A percentile compares a stretch with the other conserved stretches of the same genome.
Conservation (phyloP, 106 monocot species). For the Alisma plantagoaquatica region DNA sequence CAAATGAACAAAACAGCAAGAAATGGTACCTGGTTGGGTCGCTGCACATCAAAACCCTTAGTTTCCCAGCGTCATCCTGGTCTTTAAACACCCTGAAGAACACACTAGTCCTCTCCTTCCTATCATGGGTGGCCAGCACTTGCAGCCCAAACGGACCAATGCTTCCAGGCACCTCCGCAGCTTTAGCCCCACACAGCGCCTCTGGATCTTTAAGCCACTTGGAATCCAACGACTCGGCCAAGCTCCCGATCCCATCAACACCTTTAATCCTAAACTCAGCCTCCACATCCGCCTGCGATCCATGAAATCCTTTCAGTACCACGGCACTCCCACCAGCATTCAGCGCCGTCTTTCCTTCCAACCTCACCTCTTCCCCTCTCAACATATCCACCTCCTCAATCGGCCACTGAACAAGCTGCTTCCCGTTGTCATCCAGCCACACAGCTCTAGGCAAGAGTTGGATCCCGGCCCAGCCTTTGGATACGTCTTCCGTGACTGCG, state of each 20-base stretch:
- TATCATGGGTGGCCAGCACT: slow-evolving; percentile 11
- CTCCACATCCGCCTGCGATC: slow-evolving; percentile 20
- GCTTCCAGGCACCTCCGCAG: slow-evolving; percentile 1
- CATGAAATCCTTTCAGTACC: no score
- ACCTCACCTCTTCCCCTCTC: no score
- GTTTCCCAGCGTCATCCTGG: background rate
- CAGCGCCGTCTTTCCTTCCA: no score
- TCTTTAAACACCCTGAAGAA: slow-evolving; percentile 20
- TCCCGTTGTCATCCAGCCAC: slow-evolving; percentile 71
- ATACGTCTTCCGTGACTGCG: no score
- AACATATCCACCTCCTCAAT: no score
- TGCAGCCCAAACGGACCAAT: slow-evolving; percentile 19
- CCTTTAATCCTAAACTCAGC: slow-evolving; percentile 2
- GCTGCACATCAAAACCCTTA: slow-evolving; percentile 20
- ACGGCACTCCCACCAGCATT: no score
- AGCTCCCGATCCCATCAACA: slow-evolving; percentile 9
- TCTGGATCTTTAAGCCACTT: slow-evolving; percentile 9
- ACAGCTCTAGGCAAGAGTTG: no score
- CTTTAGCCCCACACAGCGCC: slow-evolving; percentile 4
- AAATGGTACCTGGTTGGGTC: slow-evolving; percentile 11
- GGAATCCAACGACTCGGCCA: slow-evolving; percentile 11
- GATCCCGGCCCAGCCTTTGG: no score
- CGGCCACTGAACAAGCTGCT: no score
- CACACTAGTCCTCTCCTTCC: slow-evolving; percentile 13
- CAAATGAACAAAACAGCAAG: background rate